phyloP scores from a whole-genome alignment of 352 stramenopile genomes.

The Phytophthora macrochlamydospora region DNA sequence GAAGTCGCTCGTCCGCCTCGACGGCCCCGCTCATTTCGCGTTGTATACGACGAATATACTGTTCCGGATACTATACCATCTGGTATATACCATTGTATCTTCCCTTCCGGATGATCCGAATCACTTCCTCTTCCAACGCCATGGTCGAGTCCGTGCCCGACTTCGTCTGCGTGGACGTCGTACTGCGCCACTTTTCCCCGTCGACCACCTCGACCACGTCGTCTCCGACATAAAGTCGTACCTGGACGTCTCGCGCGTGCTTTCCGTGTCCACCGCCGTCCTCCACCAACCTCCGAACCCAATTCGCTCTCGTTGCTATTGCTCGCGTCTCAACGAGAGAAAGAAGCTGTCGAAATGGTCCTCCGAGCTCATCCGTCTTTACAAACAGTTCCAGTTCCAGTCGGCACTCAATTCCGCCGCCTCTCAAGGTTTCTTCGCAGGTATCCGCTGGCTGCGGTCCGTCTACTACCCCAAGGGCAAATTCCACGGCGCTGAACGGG shows the following conservation, averaged over 20 bases:
- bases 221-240: slow-evolving; percentile 25
- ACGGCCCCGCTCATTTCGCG: background rate
- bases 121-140: background rate
- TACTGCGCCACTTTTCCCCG: slow-evolving; percentile 22
- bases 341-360: slow-evolving; percentile 39
- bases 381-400: slow-evolving; percentile 46
- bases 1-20: no score
- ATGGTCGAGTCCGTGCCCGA: slow-evolving; percentile 4
- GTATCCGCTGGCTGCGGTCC: slow-evolving; percentile 35
- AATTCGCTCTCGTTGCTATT: slow-evolving; percentile 30
- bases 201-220: slow-evolving; percentile 39
- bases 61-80: slow-evolving; percentile 9
- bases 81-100: no score
- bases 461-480: slow-evolving; percentile 40
- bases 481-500: slow-evolving; percentile 42
- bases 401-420: slow-evolving; percentile 35
- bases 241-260: slow-evolving; percentile 38
- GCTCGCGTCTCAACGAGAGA: slow-evolving; percentile 33
- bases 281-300: slow-evolving; percentile 14
- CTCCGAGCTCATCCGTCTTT: slow-evolving; percentile 40
- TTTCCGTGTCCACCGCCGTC: slow-evolving; percentile 34
- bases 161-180: slow-evolving; percentile 40
- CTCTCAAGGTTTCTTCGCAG: slow-evolving; percentile 24
- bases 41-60: slow-evolving; percentile 2
- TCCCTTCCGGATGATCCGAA: no score